phyloP scores from a whole-genome alignment of 495 filamentous ascomycete species.

The Aspergillus leporis region DNA sequence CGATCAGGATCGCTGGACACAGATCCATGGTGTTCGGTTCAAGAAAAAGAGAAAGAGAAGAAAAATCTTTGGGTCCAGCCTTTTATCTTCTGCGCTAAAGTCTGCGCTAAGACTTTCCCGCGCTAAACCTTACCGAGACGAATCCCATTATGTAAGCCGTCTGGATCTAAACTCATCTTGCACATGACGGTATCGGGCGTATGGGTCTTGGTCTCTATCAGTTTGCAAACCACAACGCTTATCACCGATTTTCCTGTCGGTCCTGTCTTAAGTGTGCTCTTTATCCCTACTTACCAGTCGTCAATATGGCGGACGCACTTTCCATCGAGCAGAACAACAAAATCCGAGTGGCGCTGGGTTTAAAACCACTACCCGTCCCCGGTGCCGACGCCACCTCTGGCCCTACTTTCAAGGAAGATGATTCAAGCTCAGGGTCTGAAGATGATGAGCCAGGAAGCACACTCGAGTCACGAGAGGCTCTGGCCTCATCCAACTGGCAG shows the following conservation, averaged over 20 bases:
- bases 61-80: constrained; percentile 13
- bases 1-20: constrained; percentile 76
- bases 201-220: background rate
- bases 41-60: constrained; percentile 47
- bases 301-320: constrained; percentile 73
- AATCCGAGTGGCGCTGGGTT: constrained; percentile 82
- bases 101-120: constrained; percentile 21
- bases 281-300: background rate
- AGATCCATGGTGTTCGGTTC: constrained; percentile 64
- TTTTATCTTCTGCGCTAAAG: constrained; percentile 34
- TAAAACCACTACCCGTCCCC: constrained; percentile 86
- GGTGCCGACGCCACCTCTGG: constrained; percentile 50
- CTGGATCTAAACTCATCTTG: background rate
- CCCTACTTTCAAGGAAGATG: constrained; percentile 60
- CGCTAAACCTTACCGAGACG: constrained; percentile 33
- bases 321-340: constrained; percentile 95
- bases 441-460: constrained; percentile 74
- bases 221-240: background rate
- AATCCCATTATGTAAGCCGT: constrained; percentile 19
- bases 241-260: constrained; percentile 6
- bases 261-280: background rate
- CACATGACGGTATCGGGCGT: background rate
- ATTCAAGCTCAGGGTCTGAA: constrained; percentile 40
- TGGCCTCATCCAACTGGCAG: constrained; percentile 73
- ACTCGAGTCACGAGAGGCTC: constrained; percentile 75